These are phyloP conservation scores for Hyaloscypha variabilis DNA, from an alignment of 495 filamentous ascomycete genomes.

Conservation along the genomic window DNA sequence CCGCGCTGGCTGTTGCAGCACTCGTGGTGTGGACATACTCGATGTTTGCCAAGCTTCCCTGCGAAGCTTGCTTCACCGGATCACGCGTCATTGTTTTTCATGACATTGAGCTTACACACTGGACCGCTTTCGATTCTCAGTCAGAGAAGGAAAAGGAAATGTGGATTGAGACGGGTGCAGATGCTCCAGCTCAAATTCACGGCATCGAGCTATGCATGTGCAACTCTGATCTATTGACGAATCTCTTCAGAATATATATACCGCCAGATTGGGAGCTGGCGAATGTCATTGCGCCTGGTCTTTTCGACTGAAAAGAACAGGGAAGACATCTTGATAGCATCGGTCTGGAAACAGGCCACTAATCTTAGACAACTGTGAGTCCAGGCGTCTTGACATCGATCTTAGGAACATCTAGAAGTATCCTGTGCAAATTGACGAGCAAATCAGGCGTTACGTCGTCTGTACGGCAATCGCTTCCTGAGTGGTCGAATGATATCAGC, in stretches of 20 bases:
- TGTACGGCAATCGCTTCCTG: too few relatives aligned
- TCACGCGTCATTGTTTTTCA: background rate
- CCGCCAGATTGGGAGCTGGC: constrained; percentile 25
- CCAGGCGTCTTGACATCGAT: too few relatives aligned
- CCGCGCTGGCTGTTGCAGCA: constrained; percentile 15
- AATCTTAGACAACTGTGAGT: too few relatives aligned
- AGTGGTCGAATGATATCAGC: too few relatives aligned
- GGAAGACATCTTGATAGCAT: background rate
- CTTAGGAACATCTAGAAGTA: too few relatives aligned
- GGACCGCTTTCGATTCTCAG: background rate
- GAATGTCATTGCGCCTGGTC: constrained; percentile 17
- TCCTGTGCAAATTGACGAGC: too few relatives aligned
- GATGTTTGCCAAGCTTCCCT: constrained; percentile 4
- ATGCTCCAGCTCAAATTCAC: constrained; percentile 7
- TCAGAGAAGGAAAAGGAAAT: constrained; percentile 10
- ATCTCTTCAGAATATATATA: constrained; percentile 17
- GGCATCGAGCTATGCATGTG: constrained; percentile 23
- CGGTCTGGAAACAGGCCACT: background rate
- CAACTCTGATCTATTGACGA: constrained; percentile 14
- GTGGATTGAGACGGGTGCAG: constrained; percentile 23
- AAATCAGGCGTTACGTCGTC: too few relatives aligned
- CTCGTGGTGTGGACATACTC: constrained; percentile 26
- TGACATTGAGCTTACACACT: constrained; percentile 22
- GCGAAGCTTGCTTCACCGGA: constrained; percentile 13
- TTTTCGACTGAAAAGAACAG: constrained; percentile 5